Percentiles rank a stretch among this genome's conserved stretches.
These are phyloP conservation scores for Cicer bijugum DNA, from an alignment of 306 rosid species.

Conservation along the genomic window DNA sequence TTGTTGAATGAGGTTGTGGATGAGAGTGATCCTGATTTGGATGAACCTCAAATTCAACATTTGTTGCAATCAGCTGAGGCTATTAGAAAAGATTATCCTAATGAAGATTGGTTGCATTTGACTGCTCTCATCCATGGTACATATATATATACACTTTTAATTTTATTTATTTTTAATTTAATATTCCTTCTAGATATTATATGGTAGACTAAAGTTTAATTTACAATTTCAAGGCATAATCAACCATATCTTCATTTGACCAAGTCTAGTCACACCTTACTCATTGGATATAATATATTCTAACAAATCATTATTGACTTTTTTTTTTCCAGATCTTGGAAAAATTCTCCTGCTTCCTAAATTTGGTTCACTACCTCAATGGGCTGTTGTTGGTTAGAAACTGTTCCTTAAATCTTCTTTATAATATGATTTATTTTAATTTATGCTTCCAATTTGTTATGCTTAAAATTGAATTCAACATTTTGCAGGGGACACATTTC, in stretches of 20 bases:
- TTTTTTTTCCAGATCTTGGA: constrained; percentile 52
- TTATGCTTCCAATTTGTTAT: neutral
- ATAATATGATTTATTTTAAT: neutral
- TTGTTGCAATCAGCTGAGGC: constrained; percentile 47
- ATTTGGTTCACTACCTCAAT: constrained; percentile 57
- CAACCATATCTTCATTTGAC: constrained; percentile 6
- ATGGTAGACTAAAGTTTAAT: neutral
- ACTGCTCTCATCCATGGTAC: constrained; percentile 59
- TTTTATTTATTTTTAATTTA: neutral
- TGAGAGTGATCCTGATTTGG: constrained; percentile 52
- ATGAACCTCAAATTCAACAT: constrained; percentile 51
- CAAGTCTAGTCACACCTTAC: neutral
- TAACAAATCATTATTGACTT: constrained; percentile 5
- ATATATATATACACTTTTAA: neutral
- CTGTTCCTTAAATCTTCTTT: neutral
- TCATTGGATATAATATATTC: neutral
- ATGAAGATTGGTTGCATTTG: constrained; percentile 54
- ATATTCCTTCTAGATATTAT: neutral
- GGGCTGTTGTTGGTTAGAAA: constrained; percentile 63
- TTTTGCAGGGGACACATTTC: constrained; percentile 54
- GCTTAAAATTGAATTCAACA: neutral
- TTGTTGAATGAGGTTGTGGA: constrained; percentile 53
- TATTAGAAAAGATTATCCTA: constrained; percentile 46
- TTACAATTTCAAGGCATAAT: neutral
- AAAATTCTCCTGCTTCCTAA: constrained; percentile 50